phyloP scores from a whole-genome alignment of 768 basidiomycete genomes.

The Hygrocybe coccinea region DNA sequence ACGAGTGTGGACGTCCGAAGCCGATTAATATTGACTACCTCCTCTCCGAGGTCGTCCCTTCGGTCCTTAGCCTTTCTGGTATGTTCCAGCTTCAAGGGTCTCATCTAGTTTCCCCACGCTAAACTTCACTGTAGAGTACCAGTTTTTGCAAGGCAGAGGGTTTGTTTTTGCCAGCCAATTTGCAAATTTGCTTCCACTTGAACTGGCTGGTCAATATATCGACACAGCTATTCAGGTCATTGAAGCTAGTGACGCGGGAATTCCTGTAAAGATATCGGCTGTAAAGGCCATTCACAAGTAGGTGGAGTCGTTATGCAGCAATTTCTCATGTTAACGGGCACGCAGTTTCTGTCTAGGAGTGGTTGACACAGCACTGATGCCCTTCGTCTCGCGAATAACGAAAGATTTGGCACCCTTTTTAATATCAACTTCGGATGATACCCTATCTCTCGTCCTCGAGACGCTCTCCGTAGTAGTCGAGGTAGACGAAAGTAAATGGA shows the following conservation, averaged over 20 bases:
- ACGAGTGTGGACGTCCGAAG: conserved; percentile 53
- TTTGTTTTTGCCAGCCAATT: conserved; percentile 95
- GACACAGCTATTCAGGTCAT: conserved; percentile 83
- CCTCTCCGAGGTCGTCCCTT: conserved; percentile 74
- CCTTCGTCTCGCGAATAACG: conserved; percentile 70
- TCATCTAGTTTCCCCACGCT: background rate
- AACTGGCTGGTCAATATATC: conserved; percentile 79
- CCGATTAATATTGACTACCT: conserved; percentile 76
- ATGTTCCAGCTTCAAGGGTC: conserved; percentile 17
- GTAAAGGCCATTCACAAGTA: conserved; percentile 93
- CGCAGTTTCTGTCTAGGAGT: conserved; percentile 65
- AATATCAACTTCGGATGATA: conserved; percentile 75
- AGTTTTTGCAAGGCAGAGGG: conserved; percentile 91
- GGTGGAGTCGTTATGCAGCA: background rate
- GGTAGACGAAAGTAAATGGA: conserved; percentile 68
- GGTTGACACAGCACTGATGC: conserved; percentile 53
- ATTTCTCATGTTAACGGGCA: conserved; percentile 1
- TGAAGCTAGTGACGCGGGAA: conserved; percentile 60
- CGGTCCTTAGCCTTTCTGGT: conserved; percentile 70
- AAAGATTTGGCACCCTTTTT: conserved; percentile 82
- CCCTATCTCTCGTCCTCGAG: conserved; percentile 82
- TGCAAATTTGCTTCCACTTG: conserved; percentile 62
- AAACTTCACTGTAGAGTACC: conserved; percentile 50
- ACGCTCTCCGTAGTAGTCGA: conserved; percentile 76
- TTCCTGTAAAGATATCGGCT: conserved; percentile 93